phyloP scores from a whole-genome alignment of 352 stramenopile species.

The Peronospora belbahrii region DNA sequence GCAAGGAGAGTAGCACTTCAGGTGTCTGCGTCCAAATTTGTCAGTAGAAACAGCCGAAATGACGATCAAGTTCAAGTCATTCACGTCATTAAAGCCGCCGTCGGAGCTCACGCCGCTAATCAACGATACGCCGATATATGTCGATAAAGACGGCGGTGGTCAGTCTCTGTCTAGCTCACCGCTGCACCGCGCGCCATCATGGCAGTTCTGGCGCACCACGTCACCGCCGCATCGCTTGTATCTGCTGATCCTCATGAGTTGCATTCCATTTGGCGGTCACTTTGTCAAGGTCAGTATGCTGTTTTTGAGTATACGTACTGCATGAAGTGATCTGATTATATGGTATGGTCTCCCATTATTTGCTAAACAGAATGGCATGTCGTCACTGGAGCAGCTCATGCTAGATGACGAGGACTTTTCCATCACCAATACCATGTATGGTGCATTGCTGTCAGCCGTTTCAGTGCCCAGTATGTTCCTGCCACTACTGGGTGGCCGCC shows the following conservation, averaged over 20 bases:
- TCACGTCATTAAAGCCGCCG: conserved; percentile 26
- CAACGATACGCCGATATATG: neutral
- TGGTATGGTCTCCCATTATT: neutral
- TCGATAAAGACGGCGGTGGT: conserved; percentile 6
- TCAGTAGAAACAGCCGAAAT: neutral
- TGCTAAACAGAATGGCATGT: conserved; percentile 69
- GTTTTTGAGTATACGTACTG: neutral
- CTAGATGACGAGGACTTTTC: conserved; percentile 64
- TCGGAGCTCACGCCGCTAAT: conserved; percentile 33
- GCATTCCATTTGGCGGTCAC: conserved; percentile 78
- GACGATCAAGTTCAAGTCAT: conserved; percentile 9
- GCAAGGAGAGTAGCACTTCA: neutral
- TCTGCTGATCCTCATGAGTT: conserved; percentile 77
- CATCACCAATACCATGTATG: conserved; percentile 83
- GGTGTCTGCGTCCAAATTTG: neutral
- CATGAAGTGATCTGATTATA: neutral
- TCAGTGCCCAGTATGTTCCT: conserved; percentile 82
- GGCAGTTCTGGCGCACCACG: conserved; percentile 67
- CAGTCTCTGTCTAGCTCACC: conserved; percentile 17
- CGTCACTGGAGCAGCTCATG: conserved; percentile 74
- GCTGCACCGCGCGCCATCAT: conserved; percentile 34
- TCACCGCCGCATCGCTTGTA: conserved; percentile 68
- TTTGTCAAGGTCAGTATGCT: conserved; percentile 61
- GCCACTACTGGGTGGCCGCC: conserved; percentile 61
- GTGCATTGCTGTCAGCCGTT: conserved; percentile 68